Evolutionary conservation across 208 protist genomes (phyloP).

Genomic region (Acanthamoeba culbertsoni): DNA sequence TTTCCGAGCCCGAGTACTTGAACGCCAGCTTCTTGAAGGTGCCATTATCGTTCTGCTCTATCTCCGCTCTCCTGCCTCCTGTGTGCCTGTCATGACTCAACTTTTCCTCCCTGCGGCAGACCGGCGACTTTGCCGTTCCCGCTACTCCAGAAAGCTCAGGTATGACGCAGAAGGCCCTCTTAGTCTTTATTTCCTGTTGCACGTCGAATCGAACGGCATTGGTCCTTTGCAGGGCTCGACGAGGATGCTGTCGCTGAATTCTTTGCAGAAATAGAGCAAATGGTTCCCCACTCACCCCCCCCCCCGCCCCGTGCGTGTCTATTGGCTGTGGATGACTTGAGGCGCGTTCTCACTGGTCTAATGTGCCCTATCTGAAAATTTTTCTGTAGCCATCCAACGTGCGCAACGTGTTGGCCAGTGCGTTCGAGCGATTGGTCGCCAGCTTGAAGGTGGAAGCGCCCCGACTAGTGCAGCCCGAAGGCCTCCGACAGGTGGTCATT

Average conservation of each 20-base stretch:
- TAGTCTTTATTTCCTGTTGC: no score
- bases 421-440: conserved; percentile 13
- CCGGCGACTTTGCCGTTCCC: background rate
- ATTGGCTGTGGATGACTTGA: background rate
- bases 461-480: background rate
- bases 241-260: conserved; percentile 22
- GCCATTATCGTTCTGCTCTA: background rate
- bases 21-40: conserved; percentile 19
- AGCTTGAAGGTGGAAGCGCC: conserved; percentile 34
- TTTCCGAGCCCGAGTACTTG: conserved; percentile 18
- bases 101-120: no score
- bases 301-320: background rate
- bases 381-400: background rate
- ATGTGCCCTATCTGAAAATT: no score
- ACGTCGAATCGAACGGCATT: no score
- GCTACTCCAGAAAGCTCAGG: background rate
- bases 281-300: background rate
- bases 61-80: no score
- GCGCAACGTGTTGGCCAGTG: background rate
- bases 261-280: background rate
- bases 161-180: background rate
- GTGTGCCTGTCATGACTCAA: no score
- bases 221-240: conserved; percentile 5
- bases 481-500: background rate
- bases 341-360: background rate